These are phyloP conservation scores for Pichia sp. DNA, from an alignment of 1,139 yeast species.

Conservation along the genomic window DNA sequence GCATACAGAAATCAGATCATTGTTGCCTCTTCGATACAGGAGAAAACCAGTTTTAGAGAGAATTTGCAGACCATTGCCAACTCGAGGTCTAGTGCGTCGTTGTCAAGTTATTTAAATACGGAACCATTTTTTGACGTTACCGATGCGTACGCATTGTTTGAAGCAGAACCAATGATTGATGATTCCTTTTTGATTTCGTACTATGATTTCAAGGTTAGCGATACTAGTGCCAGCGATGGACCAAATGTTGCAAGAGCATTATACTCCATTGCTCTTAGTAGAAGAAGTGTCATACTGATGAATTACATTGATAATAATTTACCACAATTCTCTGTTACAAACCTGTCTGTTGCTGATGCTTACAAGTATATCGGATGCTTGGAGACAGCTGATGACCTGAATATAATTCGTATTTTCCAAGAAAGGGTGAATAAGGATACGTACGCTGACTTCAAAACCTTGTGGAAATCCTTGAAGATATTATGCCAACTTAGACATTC, in stretches of 20 bases:
- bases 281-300: conserved; percentile 41
- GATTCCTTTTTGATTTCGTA: conserved; percentile 73
- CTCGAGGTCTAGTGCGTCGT: conserved; percentile 35
- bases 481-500: conserved; percentile 46
- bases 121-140: conserved; percentile 47
- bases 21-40: conserved; percentile 17
- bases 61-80: conserved; percentile 39
- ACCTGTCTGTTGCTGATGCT: conserved; percentile 29
- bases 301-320: conserved; percentile 40
- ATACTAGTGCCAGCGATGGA: conserved; percentile 26
- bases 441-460: conserved; percentile 36
- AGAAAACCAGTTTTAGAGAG: conserved; percentile 26
- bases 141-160: conserved; percentile 57
- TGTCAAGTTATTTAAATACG: conserved; percentile 41
- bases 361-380: conserved; percentile 38
- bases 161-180: conserved; percentile 59
- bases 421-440: conserved; percentile 29
- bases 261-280: conserved; percentile 48
- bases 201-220: conserved; percentile 53
- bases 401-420: conserved; percentile 50
- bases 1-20: conserved; percentile 21
- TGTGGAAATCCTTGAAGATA: conserved; percentile 44
- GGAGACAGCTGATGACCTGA: conserved; percentile 45
- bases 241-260: conserved; percentile 39
- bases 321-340: conserved; percentile 27